phyloP scores from a whole-genome alignment of 2,329 filamentous ascomycete species.

The Fusarium brevicatenulatum region DNA sequence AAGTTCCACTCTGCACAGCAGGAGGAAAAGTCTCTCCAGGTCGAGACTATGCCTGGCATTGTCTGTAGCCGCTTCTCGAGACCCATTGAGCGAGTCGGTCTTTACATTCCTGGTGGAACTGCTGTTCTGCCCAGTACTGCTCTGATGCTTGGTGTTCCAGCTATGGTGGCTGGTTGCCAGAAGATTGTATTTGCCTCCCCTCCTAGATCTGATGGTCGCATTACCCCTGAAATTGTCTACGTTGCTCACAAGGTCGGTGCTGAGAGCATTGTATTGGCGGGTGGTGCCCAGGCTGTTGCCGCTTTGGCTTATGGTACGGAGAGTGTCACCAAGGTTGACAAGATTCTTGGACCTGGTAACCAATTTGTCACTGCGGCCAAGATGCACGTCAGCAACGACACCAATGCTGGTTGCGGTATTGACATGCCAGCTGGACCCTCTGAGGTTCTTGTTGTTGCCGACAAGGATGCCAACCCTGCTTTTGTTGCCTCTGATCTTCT shows the following conservation, averaged over 20 bases:
- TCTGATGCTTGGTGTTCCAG: slow-evolving; percentile 96
- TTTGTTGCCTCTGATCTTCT: slow-evolving; percentile 96
- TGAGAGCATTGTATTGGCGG: slow-evolving; percentile 93
- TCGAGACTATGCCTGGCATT: slow-evolving; percentile 98
- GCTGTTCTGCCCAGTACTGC: slow-evolving; percentile 97
- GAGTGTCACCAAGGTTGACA: slow-evolving; percentile 95
- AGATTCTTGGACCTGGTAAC: slow-evolving; percentile 97
- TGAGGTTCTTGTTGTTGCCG: slow-evolving; percentile 95
- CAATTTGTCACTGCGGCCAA: slow-evolving; percentile 99
- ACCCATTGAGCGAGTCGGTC: slow-evolving; percentile 93
- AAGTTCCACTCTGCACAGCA: slow-evolving; percentile 94
- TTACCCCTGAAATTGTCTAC: slow-evolving; percentile 98
- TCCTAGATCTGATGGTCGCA: slow-evolving; percentile 85
- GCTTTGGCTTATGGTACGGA: slow-evolving; percentile 98
- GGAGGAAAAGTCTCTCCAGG: slow-evolving; percentile 80
- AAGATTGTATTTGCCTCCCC: slow-evolving; percentile 95
- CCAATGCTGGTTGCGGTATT: slow-evolving; percentile 92
- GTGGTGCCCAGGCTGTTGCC: slow-evolving; percentile 93
- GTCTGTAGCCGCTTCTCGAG: slow-evolving; percentile 92
- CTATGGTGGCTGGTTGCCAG: slow-evolving; percentile 96
- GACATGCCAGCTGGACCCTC: slow-evolving; percentile 98
- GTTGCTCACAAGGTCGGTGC: slow-evolving; percentile 96
- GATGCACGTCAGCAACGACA: slow-evolving; percentile 98
- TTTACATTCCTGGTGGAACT: slow-evolving; percentile 96
- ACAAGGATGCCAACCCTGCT: slow-evolving; percentile 86